Evolutionary conservation across 495 filamentous ascomycete genomes (phyloP), one percentile per base, ranked within the genome.

Genomic region (Trichocladium antarcticum): DNA sequence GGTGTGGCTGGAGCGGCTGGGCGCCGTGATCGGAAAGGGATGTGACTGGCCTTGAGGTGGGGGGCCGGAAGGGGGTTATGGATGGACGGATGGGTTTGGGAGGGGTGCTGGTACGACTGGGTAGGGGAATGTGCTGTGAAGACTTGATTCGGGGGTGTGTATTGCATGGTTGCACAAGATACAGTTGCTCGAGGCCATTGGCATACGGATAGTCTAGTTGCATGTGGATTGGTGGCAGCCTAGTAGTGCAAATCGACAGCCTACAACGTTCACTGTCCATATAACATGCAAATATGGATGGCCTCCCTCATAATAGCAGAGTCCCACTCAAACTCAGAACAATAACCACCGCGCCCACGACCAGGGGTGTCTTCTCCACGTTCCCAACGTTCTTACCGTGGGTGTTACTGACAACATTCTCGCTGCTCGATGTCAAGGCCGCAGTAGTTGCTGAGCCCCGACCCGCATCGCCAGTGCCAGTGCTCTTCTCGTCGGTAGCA

Each of bases 21-120:
- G 84, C 0, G 62, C 58, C 6, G 52, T 95, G 46, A 57, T 96
- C 4, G 79, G 66, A 6, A 66, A 69, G 44, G 70, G 74, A 35
- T 93, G 85, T 66, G 84, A 93, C 61, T 95, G 84, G 84, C 59
- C 61, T 43, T 82, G 65, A 27, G 24, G 59, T 36, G 8, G 27
- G 15, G n/a, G n/a, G n/a, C n/a, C n/a, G n/a, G n/a, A n/a, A n/a
- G 14, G 11, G 21, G 5, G 24, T 12, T 12, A 20, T 12, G 21
- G 0, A 27, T 17, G 32, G 37, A 5, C 31, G 5, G 43, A 37
- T 1, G 21, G 17, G 35, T 32, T 10, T 32, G n/a, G n/a, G n/a
- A n/a, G n/a, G n/a, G n/a, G n/a, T n/a, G n/a, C n/a, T n/a, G n/a
- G n/a, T n/a, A n/a, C n/a, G n/a, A n/a, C n/a, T n/a, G n/a, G n/a